Evolutionary conservation across 2,329 filamentous ascomycete genomes (phyloP).

Genomic region (Cyphellophora europaea): DNA sequence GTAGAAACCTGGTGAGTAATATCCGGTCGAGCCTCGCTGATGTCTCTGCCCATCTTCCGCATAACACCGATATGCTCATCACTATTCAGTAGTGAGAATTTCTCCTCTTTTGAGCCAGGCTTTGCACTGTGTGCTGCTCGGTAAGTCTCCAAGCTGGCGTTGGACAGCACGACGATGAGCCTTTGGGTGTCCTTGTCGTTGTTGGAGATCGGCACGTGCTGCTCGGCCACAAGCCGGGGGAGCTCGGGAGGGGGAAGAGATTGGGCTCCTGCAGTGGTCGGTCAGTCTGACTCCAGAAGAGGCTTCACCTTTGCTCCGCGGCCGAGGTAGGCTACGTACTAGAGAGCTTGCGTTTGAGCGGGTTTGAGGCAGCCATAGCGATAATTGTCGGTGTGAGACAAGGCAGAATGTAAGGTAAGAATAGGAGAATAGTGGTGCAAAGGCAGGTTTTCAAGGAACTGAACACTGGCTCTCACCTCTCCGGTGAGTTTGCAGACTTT

Average conservation of each 20-base stretch:
- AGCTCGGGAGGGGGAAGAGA: conserved; percentile 87
- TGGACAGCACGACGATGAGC: conserved; percentile 90
- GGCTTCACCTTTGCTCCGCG: not conserved
- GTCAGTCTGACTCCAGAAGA: not conserved
- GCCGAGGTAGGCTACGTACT: not conserved
- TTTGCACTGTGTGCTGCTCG: conserved; percentile 70
- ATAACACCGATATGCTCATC: conserved; percentile 98
- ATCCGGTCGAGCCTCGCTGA: conserved; percentile 93
- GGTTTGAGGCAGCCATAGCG: conserved; percentile 56
- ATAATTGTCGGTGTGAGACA: too few relatives aligned
- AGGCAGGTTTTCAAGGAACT: too few relatives aligned
- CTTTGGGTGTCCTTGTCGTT: conserved; percentile 86
- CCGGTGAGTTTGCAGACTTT: too few relatives aligned
- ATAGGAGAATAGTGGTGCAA: too few relatives aligned
- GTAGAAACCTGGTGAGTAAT: conserved; percentile 87
- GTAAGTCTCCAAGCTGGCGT: conserved; percentile 96
- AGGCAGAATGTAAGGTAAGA: too few relatives aligned
- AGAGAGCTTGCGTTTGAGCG: conserved; percentile 2
- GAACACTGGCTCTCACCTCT: too few relatives aligned
- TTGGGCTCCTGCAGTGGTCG: conserved; percentile 63
- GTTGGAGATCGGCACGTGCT: conserved; percentile 72
- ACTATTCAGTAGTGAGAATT: conserved; percentile 95
- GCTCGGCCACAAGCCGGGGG: conserved; percentile 86
- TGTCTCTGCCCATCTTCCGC: conserved; percentile 98
- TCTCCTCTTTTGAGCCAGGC: conserved; percentile 69